Evolutionary conservation across 768 basidiomycete genomes (phyloP).

Genomic region (Tephrocybe sp.): DNA sequence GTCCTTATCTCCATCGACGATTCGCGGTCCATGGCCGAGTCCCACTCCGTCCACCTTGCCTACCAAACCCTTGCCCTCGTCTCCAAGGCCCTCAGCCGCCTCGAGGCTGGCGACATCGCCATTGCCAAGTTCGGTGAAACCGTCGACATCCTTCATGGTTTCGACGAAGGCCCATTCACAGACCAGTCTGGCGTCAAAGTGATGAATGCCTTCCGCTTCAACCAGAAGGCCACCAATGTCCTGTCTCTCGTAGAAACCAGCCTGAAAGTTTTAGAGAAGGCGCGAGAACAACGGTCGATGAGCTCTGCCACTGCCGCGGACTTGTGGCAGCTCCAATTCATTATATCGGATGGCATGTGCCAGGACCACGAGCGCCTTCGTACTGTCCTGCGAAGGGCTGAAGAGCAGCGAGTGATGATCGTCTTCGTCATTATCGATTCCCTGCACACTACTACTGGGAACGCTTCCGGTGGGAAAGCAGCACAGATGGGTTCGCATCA

Average conservation of each 20-base stretch:
- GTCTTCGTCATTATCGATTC: conserved; percentile 97
- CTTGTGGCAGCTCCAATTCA: conserved; percentile 96
- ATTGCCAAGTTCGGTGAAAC: conserved; percentile 87
- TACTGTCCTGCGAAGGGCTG: conserved; percentile 75
- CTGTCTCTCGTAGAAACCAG: conserved; percentile 78
- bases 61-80: conserved; percentile 93
- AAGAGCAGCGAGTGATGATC: conserved; percentile 89
- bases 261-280: conserved; percentile 69
- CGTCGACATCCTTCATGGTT: conserved; percentile 86
- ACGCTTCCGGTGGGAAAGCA: conserved; percentile 15
- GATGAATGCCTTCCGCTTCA: conserved; percentile 83
- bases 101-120: conserved; percentile 94
- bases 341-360: conserved; percentile 98
- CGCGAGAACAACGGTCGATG: conserved; percentile 62
- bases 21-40: conserved; percentile 95
- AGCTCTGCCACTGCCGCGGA: conserved; percentile 69
- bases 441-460: conserved; percentile 43
- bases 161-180: conserved; percentile 76
- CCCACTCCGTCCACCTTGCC: conserved; percentile 87
- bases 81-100: conserved; percentile 81
- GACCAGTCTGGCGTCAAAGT: conserved; percentile 80
- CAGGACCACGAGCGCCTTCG: conserved; percentile 90
- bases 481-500: conserved; percentile 30
- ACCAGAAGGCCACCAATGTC: conserved; percentile 87
- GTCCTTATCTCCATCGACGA: conserved; percentile 93